phyloP scores from a whole-genome alignment of 768 basidiomycete genomes.

The Tulasnella sp. region DNA sequence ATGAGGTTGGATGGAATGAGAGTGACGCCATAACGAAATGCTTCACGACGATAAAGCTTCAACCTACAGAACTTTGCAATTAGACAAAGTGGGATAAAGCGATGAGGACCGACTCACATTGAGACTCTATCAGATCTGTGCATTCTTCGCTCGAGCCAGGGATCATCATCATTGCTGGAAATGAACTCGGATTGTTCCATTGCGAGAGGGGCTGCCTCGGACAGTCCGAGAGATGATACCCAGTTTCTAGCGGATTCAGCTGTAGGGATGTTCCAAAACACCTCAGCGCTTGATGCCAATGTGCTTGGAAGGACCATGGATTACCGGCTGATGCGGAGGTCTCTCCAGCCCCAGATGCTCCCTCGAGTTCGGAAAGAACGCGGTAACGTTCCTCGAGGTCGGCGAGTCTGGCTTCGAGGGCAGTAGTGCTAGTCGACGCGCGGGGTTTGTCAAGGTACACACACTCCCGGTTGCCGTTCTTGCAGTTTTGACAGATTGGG shows the following conservation, averaged over 20 bases:
- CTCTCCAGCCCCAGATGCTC: background rate
- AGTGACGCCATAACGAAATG: background rate
- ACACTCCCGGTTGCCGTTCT: background rate
- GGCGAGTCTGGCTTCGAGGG: background rate
- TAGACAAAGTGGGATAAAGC: background rate
- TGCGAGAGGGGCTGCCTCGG: background rate
- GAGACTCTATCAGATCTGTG: background rate
- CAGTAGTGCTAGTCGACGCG: background rate
- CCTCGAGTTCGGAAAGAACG: background rate
- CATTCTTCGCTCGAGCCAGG: background rate
- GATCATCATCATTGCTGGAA: background rate
- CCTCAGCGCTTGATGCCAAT: background rate
- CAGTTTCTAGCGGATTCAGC: background rate
- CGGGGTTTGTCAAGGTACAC: background rate
- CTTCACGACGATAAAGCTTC: background rate
- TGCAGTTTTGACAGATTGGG: background rate
- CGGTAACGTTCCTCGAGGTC: background rate
- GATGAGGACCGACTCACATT: background rate
- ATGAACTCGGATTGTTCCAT: background rate
- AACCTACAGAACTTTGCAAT: background rate
- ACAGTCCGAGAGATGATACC: background rate
- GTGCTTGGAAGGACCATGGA: background rate
- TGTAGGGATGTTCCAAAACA: background rate
- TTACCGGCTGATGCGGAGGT: background rate
- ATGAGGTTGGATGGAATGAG: background rate